Conservation (phyloP, 202 grass and related monocot species). For the Panicum virgatum region DNA sequence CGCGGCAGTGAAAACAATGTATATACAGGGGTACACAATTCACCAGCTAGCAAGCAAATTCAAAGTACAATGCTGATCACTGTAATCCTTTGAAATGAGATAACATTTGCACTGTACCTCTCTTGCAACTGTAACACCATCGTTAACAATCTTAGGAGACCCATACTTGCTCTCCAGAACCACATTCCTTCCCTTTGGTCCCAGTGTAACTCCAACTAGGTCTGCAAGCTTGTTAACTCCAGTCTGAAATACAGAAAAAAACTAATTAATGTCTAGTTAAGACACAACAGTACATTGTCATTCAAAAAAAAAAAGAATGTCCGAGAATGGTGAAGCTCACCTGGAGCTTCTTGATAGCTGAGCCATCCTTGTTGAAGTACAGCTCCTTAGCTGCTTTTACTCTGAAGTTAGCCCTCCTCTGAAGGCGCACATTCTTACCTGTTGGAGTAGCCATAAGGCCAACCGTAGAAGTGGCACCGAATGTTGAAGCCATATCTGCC, state of each 20-base stretch:
- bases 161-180: slow-evolving; percentile 99
- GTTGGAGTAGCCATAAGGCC: slow-evolving; percentile 73
- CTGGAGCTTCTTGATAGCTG: slow-evolving; percentile 91
- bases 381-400: slow-evolving; percentile 94
- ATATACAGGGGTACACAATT: neutral
- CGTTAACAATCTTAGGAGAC: slow-evolving; percentile 96
- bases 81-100: neutral
- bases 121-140: slow-evolving; percentile 96
- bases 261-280: neutral
- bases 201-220: slow-evolving; percentile 93
- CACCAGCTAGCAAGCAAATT: slow-evolving; percentile 17
- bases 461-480: slow-evolving; percentile 66
- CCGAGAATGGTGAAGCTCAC: slow-evolving; percentile 31
- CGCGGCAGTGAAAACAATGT: neutral
- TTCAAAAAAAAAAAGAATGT: neutral
- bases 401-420: slow-evolving; percentile 66
- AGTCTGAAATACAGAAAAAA: slow-evolving; percentile 50
- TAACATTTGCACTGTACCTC: slow-evolving; percentile 56
- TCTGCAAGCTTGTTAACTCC: slow-evolving; percentile 97
- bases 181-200: slow-evolving; percentile 98
- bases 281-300: neutral
- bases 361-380: slow-evolving; percentile 99
- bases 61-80: neutral
- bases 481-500: slow-evolving; percentile 79
- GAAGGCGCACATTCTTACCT: slow-evolving; percentile 49